Conservation (phyloP, 495 filamentous ascomycete genomes). For the Hypoxylon trugodes region DNA sequence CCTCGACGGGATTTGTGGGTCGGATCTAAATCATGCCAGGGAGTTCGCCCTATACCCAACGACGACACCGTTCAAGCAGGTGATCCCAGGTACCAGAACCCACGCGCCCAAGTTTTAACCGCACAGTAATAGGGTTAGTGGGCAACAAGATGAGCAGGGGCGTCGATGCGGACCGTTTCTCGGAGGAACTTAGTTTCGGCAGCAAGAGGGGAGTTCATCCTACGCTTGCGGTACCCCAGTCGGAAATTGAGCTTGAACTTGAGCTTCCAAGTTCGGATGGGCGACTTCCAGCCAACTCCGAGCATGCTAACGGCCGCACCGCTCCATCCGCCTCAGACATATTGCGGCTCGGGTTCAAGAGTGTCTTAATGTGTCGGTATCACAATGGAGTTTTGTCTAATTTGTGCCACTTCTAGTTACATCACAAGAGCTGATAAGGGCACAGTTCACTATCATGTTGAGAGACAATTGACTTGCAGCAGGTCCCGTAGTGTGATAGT, state of each 20-base stretch:
- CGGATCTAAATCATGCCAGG: constrained; percentile 9
- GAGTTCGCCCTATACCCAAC: constrained; percentile 17
- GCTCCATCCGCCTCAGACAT: constrained; percentile 18
- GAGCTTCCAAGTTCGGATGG: constrained; percentile 30
- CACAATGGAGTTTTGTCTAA: constrained; percentile 23
- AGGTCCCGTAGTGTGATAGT: constrained; percentile 33
- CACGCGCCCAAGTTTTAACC: constrained; percentile 15
- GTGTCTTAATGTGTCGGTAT: constrained; percentile 12
- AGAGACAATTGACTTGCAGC: constrained; percentile 37
- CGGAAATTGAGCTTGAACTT: constrained; percentile 16
- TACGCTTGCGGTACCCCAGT: constrained; percentile 16
- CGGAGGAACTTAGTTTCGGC: constrained; percentile 25
- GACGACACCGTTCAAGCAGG: constrained; percentile 29
- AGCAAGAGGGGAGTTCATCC: constrained; percentile 21
- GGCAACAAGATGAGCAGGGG: constrained; percentile 23
- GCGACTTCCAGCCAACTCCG: constrained; percentile 11
- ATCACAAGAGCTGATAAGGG: constrained; percentile 42
- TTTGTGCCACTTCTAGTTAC: constrained; percentile 7
- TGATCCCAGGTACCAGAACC: constrained; percentile 19
- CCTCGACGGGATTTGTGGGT: constrained; percentile 3
- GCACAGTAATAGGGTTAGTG: constrained; percentile 12
- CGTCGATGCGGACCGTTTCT: constrained; percentile 26
- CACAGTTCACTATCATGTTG: constrained; percentile 7
- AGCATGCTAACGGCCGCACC: constrained; percentile 16
- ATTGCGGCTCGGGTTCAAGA: constrained; percentile 27